Percentiles rank a stretch among this genome's conserved stretches.
Conservation (phyloP, 371 early-diverging fungal genomes). For the Dichotomocladium elegans region DNA sequence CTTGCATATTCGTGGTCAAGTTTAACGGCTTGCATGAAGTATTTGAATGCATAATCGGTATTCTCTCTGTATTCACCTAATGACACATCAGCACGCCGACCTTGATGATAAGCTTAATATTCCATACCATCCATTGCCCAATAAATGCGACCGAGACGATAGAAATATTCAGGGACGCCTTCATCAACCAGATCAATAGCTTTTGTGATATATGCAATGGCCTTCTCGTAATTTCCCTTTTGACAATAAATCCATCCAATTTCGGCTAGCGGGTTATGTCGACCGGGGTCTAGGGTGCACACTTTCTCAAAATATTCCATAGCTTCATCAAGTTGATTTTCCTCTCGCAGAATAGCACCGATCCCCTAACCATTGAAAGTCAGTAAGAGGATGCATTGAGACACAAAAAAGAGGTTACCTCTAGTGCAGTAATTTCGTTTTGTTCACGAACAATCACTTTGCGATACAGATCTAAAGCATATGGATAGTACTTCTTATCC, state of each 20-base stretch:
- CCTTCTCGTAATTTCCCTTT: slow-evolving; percentile 48
- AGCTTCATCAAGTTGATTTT: slow-evolving; percentile 53
- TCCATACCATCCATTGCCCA: slow-evolving; percentile 74
- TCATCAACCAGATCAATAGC: slow-evolving; percentile 46
- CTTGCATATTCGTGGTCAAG: slow-evolving; percentile 60
- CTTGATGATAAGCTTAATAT: neutral
- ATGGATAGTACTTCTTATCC: slow-evolving; percentile 48
- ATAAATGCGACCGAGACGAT: slow-evolving; percentile 71
- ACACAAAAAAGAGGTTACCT: too few species aligned
- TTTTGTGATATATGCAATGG: slow-evolving; percentile 47
- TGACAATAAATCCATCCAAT: slow-evolving; percentile 65
- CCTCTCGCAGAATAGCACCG: slow-evolving; percentile 31
- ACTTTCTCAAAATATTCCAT: slow-evolving; percentile 49
- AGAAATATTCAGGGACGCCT: slow-evolving; percentile 51
- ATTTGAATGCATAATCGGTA: slow-evolving; percentile 47
- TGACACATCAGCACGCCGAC: neutral
- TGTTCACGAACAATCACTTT: slow-evolving; percentile 44
- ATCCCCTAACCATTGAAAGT: slow-evolving; percentile 19
- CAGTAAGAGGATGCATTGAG: too few species aligned
- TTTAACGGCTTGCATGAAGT: slow-evolving; percentile 74
- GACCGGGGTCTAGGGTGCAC: slow-evolving; percentile 36
- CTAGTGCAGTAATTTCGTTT: slow-evolving; percentile 47
- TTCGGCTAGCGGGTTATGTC: slow-evolving; percentile 50
- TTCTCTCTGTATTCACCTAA: slow-evolving; percentile 2
- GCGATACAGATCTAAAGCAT: slow-evolving; percentile 50